Conservation (phyloP, 129 eudicot species). For the Flaveria linearis region DNA sequence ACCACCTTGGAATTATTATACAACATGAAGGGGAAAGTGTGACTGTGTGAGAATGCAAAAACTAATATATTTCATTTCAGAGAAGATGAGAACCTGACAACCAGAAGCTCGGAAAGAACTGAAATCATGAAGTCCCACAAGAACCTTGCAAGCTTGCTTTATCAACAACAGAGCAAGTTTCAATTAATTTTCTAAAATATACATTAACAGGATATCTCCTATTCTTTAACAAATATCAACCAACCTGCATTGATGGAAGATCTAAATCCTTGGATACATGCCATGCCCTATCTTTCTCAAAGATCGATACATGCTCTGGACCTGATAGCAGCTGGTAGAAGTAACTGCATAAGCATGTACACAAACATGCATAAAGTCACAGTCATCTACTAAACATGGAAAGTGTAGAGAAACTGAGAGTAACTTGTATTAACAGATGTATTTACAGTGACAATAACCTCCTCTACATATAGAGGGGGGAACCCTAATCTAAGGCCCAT, state of each 20-base stretch:
- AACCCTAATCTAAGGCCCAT: no score
- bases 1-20: constrained; percentile 14
- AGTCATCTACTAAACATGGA: neutral
- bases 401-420: no score
- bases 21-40: neutral
- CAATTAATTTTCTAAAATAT: neutral
- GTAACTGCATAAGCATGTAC: constrained; percentile 51
- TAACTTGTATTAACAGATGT: no score
- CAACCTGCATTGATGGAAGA: constrained; percentile 82
- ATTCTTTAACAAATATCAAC: constrained; percentile 12
- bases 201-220: neutral
- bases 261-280: constrained; percentile 85
- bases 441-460: no score
- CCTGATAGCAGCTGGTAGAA: constrained; percentile 77
- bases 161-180: constrained; percentile 13
- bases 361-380: constrained; percentile 16
- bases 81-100: constrained; percentile 64
- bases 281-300: constrained; percentile 96
- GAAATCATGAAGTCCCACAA: constrained; percentile 89
- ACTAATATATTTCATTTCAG: neutral
- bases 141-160: constrained; percentile 90
- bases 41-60: neutral
- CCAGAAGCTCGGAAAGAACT: constrained; percentile 90
- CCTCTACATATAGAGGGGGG: no score
- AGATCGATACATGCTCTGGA: constrained; percentile 65